These are phyloP conservation scores for Ilex aquifolium DNA, from an alignment of 257 asterid species.

Conservation along the genomic window DNA sequence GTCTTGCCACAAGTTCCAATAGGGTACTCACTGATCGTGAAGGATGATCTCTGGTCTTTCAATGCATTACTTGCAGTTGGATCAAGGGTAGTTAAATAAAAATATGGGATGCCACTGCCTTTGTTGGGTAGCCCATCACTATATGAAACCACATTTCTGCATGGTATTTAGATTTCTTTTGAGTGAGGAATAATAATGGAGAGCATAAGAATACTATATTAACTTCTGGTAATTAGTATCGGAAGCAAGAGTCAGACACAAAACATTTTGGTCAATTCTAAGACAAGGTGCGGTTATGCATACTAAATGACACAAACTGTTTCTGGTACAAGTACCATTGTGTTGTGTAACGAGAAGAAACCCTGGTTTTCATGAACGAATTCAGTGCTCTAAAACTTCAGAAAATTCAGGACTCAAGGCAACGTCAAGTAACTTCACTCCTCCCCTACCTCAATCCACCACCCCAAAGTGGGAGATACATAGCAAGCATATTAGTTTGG, in stretches of 20 bases:
- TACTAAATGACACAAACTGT: too few species aligned
- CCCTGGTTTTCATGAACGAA: too few species aligned
- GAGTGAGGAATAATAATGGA: background rate
- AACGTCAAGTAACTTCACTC: too few species aligned
- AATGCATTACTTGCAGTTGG: constrained; percentile 80
- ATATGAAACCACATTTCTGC: constrained; percentile 83
- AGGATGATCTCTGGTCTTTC: constrained; percentile 67
- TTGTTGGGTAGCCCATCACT: constrained; percentile 77
- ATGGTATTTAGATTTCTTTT: background rate
- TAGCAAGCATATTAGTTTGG: too few species aligned
- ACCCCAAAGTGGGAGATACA: too few species aligned
- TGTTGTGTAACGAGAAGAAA: too few species aligned
- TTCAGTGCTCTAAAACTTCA: too few species aligned
- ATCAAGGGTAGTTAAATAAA: constrained; percentile 78
- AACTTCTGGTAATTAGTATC: background rate
- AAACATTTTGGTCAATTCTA: too few species aligned
- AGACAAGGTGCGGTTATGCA: too few species aligned
- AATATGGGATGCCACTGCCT: constrained; percentile 76
- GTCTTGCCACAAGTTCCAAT: constrained; percentile 66
- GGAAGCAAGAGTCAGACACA: background rate
- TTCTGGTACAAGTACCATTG: too few species aligned
- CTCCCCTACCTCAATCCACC: too few species aligned
- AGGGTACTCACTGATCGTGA: constrained; percentile 68
- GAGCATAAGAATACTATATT: background rate
- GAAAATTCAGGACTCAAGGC: too few species aligned